Percentiles rank a stretch among this genome's conserved stretches.
Evolutionary conservation across 805 yeast genomes (phyloP).

Genomic region (Candida vaughaniae): DNA sequence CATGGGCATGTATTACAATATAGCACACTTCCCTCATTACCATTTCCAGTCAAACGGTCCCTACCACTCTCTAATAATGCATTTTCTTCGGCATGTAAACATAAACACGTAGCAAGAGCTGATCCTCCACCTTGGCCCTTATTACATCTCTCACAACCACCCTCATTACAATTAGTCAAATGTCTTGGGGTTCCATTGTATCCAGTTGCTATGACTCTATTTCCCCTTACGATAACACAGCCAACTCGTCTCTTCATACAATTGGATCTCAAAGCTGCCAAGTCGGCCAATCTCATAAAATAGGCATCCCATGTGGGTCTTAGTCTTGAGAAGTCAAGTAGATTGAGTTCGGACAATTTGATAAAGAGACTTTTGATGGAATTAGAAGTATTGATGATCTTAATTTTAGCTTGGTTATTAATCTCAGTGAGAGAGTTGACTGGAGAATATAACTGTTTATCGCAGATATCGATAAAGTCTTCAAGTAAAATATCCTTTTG

Average conservation of each 20-base stretch:
- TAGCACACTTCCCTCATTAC: slow-evolving; percentile 47
- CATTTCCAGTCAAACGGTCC: slow-evolving; percentile 54
- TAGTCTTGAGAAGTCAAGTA: slow-evolving; percentile 46
- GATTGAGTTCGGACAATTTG: slow-evolving; percentile 39
- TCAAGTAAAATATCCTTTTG: slow-evolving; percentile 19
- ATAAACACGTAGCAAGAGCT: slow-evolving; percentile 77
- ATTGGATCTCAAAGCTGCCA: slow-evolving; percentile 89
- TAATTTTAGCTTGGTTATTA: slow-evolving; percentile 53
- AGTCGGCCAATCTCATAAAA: slow-evolving; percentile 88
- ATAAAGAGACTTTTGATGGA: slow-evolving; percentile 34
- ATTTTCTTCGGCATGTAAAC: slow-evolving; percentile 97
- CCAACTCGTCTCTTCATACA: slow-evolving; percentile 99
- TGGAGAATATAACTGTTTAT: slow-evolving; percentile 36
- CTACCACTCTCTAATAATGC: slow-evolving; percentile 94
- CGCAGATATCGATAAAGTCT: slow-evolving; percentile 35
- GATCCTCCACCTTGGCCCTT: slow-evolving; percentile 61
- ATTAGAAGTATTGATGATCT: slow-evolving; percentile 38
- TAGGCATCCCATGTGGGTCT: slow-evolving; percentile 97
- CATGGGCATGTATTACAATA: slow-evolving; percentile 99
- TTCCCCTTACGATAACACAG: slow-evolving; percentile 85
- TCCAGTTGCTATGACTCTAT: slow-evolving; percentile 91
- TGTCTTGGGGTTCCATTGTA: slow-evolving; percentile 97
- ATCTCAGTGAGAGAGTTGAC: slow-evolving; percentile 56
- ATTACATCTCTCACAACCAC: slow-evolving; percentile 93
- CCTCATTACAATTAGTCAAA: slow-evolving; percentile 84